Evolutionary conservation across 345 rosid species (phyloP).

Genomic region (Eucalyptus grandis): DNA sequence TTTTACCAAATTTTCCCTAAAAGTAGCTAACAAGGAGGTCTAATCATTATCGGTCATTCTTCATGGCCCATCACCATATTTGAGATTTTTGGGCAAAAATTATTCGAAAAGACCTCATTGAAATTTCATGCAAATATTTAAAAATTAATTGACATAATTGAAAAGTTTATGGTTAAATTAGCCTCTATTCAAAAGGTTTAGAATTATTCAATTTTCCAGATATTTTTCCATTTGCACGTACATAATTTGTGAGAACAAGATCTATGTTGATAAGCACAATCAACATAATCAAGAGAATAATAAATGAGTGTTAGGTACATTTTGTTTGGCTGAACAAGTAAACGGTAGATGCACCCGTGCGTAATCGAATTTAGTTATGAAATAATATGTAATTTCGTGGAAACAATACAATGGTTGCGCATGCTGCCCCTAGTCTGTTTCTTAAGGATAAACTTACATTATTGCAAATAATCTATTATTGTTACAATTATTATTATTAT

Average conservation of each 20-base stretch:
- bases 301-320: not conserved
- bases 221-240: not conserved
- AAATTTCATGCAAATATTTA: not conserved
- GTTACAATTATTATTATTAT: not conserved
- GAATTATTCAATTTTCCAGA: not conserved
- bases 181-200: not conserved
- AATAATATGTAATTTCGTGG: not conserved
- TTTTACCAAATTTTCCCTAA: no score
- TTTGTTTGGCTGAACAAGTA: not conserved
- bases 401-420: not conserved
- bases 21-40: no score
- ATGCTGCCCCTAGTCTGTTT: not conserved
- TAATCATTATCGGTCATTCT: no score
- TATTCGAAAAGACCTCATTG: fast-evolving
- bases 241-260: not conserved
- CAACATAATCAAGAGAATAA: not conserved
- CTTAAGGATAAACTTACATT: no score
- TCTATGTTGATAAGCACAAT: not conserved
- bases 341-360: not conserved
- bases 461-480: not conserved
- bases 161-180: fast-evolving
- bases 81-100: not conserved
- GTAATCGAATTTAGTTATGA: not conserved
- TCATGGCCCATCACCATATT: no score
- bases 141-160: fast-evolving